These are phyloP conservation scores for Aspergillus sp. DNA, from an alignment of 2,329 filamentous ascomycete genomes.

Conservation along the genomic window DNA sequence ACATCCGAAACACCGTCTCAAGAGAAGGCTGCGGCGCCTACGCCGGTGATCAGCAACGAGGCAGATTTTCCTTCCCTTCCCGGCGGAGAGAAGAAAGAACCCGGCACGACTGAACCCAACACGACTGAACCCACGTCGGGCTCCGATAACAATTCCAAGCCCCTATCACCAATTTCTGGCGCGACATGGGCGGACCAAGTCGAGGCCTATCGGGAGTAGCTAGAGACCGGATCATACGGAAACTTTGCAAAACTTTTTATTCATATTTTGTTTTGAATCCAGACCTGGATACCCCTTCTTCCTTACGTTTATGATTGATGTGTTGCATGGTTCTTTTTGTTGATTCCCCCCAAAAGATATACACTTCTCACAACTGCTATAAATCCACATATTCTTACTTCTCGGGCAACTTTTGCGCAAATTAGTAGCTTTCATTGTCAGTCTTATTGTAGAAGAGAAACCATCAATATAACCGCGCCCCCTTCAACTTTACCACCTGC, in stretches of 20 bases:
- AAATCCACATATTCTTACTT: background rate
- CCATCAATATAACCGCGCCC: too few relatives aligned
- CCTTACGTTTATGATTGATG: background rate
- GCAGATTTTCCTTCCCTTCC: constrained; percentile 39
- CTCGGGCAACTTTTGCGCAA: background rate
- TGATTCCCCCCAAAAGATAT: background rate
- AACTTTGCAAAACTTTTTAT: background rate
- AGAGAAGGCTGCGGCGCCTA: constrained; percentile 15
- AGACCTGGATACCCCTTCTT: background rate
- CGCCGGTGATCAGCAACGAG: constrained; percentile 29
- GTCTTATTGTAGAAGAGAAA: too few relatives aligned
- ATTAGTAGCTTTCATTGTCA: too few relatives aligned
- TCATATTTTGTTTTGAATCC: background rate
- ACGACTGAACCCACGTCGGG: constrained; percentile 9
- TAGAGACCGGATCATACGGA: too few relatives aligned
- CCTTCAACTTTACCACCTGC: too few relatives aligned
- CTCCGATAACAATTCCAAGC: constrained; percentile 23
- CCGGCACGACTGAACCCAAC: constrained; percentile 5
- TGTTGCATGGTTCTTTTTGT: background rate
- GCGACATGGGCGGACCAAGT: constrained; percentile 36
- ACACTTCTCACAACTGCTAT: background rate
- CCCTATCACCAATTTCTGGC: constrained; percentile 30
- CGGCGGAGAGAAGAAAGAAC: constrained; percentile 22
- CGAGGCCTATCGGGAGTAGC: constrained; percentile 21
- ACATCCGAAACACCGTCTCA: constrained; percentile 15